A percentile compares a stretch with the other conserved stretches of the same genome.
Conservation (phyloP, 2,329 filamentous ascomycete species). For the Fusarium tjaetaba region DNA sequence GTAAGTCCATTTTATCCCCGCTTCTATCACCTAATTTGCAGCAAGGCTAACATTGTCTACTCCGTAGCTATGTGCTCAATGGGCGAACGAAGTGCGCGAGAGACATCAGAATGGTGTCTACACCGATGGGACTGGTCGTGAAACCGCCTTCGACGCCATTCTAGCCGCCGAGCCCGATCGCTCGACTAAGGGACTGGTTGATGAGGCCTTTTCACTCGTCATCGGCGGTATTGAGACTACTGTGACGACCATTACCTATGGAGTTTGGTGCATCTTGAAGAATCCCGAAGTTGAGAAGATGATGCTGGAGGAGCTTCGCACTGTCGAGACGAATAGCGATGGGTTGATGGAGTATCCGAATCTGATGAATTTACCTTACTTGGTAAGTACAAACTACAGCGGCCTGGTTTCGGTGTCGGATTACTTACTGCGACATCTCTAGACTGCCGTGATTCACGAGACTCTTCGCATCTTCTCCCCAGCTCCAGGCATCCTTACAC, state of each 20-base stretch:
- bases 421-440: background rate
- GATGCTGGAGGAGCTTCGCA: background rate
- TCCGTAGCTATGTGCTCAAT: background rate
- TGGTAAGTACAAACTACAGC: background rate
- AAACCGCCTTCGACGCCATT: background rate
- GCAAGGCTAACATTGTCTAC: background rate
- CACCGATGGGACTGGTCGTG: background rate
- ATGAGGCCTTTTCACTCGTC: background rate
- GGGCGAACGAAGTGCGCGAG: background rate
- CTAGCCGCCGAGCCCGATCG: background rate
- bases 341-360: background rate
- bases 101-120: background rate
- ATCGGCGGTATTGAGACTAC: background rate
- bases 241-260: background rate
- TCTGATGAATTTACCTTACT: background rate
- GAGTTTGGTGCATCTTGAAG: background rate
- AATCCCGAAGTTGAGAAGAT: background rate
- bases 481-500: background rate
- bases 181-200: background rate
- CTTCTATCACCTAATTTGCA: too few species aligned
- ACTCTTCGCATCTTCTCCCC: background rate
- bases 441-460: background rate
- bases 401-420: fast-evolving
- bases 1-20: fast-evolving
- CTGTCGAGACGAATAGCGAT: background rate